Percentiles rank a stretch among this genome's conserved stretches.
phyloP scores from a whole-genome alignment of 148 eudicot genomes.

The Tetragonia tetragonoides region DNA sequence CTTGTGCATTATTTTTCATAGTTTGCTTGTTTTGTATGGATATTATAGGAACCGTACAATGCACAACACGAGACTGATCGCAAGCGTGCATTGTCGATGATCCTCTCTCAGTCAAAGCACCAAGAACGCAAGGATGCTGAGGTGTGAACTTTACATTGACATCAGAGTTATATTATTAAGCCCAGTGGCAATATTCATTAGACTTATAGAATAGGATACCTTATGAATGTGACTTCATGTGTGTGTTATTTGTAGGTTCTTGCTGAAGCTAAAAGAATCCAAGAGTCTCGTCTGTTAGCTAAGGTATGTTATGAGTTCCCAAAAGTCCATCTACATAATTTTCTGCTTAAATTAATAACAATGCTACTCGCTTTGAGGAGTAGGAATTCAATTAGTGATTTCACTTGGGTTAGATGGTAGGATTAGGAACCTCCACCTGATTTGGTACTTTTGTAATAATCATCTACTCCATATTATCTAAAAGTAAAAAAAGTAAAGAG shows the following conservation, averaged over 20 bases:
- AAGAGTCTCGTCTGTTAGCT: constrained; percentile 63
- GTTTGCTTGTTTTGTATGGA: not conserved
- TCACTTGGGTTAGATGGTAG: not conserved
- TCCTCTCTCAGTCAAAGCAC: constrained; percentile 88
- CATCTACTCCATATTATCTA: too few relatives aligned
- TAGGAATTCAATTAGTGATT: not conserved
- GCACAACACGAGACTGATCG: constrained; percentile 80
- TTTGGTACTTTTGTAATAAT: not conserved
- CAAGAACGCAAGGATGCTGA: constrained; percentile 96
- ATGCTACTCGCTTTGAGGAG: not conserved
- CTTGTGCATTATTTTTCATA: not conserved
- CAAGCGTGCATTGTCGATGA: constrained; percentile 83
- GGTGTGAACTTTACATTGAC: constrained; percentile 42
- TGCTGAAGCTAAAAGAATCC: constrained; percentile 90
- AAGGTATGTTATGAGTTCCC: constrained; percentile 44
- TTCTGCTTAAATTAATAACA: not conserved
- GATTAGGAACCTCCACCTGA: too few relatives aligned
- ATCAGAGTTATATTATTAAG: not conserved
- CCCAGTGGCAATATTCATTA: not conserved
- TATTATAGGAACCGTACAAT: constrained; percentile 77
- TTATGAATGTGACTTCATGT: not conserved
- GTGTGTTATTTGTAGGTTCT: constrained; percentile 49
- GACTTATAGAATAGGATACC: not conserved
- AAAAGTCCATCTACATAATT: not conserved
- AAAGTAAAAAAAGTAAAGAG: too few relatives aligned